Evolutionary conservation across 2,329 filamentous ascomycete species (phyloP).

Genomic region (Tolypocladium guangdongense): DNA sequence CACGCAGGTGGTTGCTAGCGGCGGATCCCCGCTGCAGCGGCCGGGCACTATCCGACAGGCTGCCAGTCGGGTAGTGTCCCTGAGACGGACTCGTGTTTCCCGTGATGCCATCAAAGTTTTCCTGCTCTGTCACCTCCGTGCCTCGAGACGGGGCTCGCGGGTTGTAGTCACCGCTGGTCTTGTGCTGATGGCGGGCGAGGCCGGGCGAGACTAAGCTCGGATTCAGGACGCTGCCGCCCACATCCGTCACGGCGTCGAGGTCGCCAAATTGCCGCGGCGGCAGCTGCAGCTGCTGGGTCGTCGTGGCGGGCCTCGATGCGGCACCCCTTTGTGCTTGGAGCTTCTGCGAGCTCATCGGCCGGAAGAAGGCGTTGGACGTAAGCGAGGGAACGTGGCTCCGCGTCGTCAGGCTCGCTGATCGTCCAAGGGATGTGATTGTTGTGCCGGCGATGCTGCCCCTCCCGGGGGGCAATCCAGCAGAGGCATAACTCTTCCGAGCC

Average conservation of each 20-base stretch:
- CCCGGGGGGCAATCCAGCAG: constrained; percentile 32
- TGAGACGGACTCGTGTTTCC: constrained; percentile 64
- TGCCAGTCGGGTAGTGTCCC: constrained; percentile 45
- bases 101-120: constrained; percentile 58
- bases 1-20: constrained; percentile 31
- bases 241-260: constrained; percentile 28
- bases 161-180: constrained; percentile 31
- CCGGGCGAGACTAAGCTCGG: constrained; percentile 48
- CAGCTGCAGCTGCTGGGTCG: constrained; percentile 24
- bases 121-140: constrained; percentile 69
- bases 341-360: constrained; percentile 92
- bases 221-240: constrained; percentile 29
- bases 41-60: constrained; percentile 67
- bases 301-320: constrained; percentile 32
- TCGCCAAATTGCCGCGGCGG: constrained; percentile 11
- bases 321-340: constrained; percentile 77
- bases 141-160: constrained; percentile 59
- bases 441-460: constrained; percentile 30
- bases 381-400: constrained; percentile 84
- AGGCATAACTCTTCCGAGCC: constrained; percentile 39
- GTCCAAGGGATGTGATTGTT: constrained; percentile 41
- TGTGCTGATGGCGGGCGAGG: constrained; percentile 19
- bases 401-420: constrained; percentile 50
- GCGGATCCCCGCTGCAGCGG: constrained; percentile 49
- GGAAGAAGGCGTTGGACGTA: constrained; percentile 84